phyloP scores from a whole-genome alignment of 306 rosid genomes.

The Cicer yamashitae region DNA sequence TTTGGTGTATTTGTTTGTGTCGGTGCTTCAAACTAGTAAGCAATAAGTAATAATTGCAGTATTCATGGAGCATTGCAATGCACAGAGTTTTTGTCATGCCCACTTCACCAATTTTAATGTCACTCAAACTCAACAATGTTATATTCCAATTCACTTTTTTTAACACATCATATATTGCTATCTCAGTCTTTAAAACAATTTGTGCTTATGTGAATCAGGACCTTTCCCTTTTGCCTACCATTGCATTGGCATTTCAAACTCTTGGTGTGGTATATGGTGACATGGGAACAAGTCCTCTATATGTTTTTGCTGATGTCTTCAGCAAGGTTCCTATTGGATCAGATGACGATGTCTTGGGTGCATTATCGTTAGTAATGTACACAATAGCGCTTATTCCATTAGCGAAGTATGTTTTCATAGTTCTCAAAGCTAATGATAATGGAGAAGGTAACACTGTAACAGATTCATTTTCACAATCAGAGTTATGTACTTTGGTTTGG shows the following conservation, averaged over 20 bases:
- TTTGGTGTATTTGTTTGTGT: no score
- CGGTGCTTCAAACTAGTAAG: neutral
- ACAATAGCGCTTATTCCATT: constrained; percentile 90
- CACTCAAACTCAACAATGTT: constrained; percentile 7
- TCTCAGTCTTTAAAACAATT: constrained; percentile 32
- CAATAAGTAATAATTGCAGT: neutral
- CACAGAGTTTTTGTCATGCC: neutral
- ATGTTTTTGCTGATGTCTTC: constrained; percentile 92
- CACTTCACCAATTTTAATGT: constrained; percentile 2
- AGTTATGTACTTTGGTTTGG: constrained; percentile 27
- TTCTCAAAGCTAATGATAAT: constrained; percentile 95
- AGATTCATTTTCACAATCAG: constrained; percentile 22
- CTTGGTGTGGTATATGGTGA: constrained; percentile 98
- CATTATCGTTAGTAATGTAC: constrained; percentile 90
- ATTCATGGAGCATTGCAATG: constrained; percentile 22
- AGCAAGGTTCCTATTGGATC: constrained; percentile 73
- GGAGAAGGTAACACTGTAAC: constrained; percentile 73
- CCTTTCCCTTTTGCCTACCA: constrained; percentile 64
- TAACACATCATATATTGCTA: constrained; percentile 17
- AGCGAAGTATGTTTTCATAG: constrained; percentile 89
- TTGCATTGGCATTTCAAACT: constrained; percentile 84
- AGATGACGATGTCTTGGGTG: constrained; percentile 87
- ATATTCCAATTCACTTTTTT: constrained; percentile 27
- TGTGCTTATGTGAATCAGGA: constrained; percentile 63
- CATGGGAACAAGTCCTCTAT: constrained; percentile 96